Evolutionary conservation across 306 rosid species (phyloP), one percentile per base, ranked within the genome.

Genomic region (Trichosanthes truncata): DNA sequence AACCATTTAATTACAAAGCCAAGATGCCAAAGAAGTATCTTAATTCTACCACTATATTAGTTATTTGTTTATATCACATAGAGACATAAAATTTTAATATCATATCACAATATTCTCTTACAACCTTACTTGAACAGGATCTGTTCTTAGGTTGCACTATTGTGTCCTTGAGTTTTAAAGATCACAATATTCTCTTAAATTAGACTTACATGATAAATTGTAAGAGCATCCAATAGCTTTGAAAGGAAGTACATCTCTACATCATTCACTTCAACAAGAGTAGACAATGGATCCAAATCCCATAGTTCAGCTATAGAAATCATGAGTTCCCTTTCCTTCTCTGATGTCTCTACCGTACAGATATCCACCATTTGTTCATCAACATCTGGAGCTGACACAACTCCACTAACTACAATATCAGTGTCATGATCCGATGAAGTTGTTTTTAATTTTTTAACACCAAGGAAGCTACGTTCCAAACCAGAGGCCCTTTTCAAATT

Each of bases 351-450:
- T 55, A 33, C 82, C 55, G 79, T 63, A 53, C 38, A 69, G 36
- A 56, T 79, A 81, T 75, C 66, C 69, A 49, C 83, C 84, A 72
- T 84, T 85, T 76, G 68, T 84, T 67, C 90, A 75, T 60, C 65
- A 35, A 72, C 67, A 73, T 74, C 83, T 7, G 71, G 80, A 71
- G 51, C 77, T 84, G 85, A 79, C 87, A 80, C 86, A 79, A 91
- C 75, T 55, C 97, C 97, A 29, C 91, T 87, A n/a, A 92, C 86
- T 79, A 92, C 82, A 72, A 92, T 90, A 83, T 91, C 97, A 23
- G 84, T 55, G 75, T 92, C 93, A 62, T 73, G 46, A 83, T 78
- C 87, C 61, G 66, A 51, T 67, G 61, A 41, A 75, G 86, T 89
- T 53, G 52, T 67, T 85, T 90, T 95, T 82, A 84, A 52, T 83